phyloP scores from a whole-genome alignment of 805 yeast species.

The Candida sithepensis region DNA sequence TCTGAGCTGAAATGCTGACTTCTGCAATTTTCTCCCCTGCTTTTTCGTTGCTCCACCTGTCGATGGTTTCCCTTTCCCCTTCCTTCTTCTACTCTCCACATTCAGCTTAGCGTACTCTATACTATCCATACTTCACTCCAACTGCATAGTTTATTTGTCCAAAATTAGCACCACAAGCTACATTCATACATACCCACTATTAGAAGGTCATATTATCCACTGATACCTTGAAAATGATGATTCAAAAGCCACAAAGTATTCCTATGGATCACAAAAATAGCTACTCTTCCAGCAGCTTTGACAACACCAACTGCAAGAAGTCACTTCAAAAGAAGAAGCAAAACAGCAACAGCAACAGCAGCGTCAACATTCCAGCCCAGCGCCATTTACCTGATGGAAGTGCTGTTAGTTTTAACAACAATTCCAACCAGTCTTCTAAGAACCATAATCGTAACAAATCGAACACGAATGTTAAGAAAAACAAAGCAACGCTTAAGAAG shows the following conservation, averaged over 20 bases:
- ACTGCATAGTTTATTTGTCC: background rate
- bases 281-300: background rate
- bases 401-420: constrained; percentile 22
- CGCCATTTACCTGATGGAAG: constrained; percentile 29
- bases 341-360: constrained; percentile 15
- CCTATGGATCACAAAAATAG: constrained; percentile 15
- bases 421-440: constrained; percentile 12
- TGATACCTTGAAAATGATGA: constrained; percentile 18
- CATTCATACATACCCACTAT: background rate
- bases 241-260: constrained; percentile 19
- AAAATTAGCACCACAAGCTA: background rate
- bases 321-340: constrained; percentile 35
- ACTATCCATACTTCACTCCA: too few species aligned
- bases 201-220: background rate
- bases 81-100: background rate
- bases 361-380: constrained; percentile 25
- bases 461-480: constrained; percentile 13
- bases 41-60: too few species aligned
- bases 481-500: constrained; percentile 14
- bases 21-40: background rate
- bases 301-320: constrained; percentile 4
- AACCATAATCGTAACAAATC: constrained; percentile 11
- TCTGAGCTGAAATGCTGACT: too few species aligned
- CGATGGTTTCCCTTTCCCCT: background rate
- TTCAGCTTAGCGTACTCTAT: too few species aligned